These are phyloP conservation scores for Gossypium thurberi DNA, from an alignment of 345 rosid genomes.

Conservation along the genomic window DNA sequence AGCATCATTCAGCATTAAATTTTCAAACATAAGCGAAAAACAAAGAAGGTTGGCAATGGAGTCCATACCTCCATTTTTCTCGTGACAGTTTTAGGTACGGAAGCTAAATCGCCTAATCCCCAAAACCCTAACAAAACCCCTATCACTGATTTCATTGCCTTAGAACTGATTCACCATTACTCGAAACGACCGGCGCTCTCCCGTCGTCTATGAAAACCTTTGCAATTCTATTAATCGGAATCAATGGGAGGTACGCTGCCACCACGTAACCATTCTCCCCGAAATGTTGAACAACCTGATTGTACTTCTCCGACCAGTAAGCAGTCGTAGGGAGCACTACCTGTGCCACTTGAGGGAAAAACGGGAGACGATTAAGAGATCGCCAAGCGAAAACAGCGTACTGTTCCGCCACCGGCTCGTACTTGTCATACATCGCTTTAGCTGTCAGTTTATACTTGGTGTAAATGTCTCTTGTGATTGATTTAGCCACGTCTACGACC, in stretches of 20 bases:
- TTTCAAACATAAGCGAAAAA: background rate
- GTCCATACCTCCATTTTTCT: background rate
- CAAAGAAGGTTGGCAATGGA: background rate
- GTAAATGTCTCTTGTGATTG: conserved; percentile 27
- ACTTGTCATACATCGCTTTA: conserved; percentile 33
- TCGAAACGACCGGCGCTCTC: background rate
- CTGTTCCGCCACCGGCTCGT: conserved; percentile 55
- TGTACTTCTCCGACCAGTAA: conserved; percentile 67
- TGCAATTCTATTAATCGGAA: conserved; percentile 53
- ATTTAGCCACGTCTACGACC: conserved; percentile 39
- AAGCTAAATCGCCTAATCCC: background rate
- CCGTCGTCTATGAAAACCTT: conserved; percentile 32
- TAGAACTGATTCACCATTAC: conserved; percentile 10
- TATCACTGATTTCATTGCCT: conserved; percentile 1
- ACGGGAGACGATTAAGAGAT: conserved; percentile 41
- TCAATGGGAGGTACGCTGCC: conserved; percentile 46
- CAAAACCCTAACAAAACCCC: background rate
- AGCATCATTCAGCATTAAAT: background rate
- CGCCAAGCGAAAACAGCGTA: conserved; percentile 49
- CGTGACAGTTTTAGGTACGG: background rate
- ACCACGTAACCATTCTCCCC: conserved; percentile 40
- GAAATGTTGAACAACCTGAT: conserved; percentile 30
- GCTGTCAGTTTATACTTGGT: conserved; percentile 45
- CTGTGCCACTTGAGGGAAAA: conserved; percentile 51
- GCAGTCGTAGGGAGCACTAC: conserved; percentile 50